Evolutionary conservation across 164 flowering plant genomes (phyloP).

Genomic region (Macadamia integrifolia): DNA sequence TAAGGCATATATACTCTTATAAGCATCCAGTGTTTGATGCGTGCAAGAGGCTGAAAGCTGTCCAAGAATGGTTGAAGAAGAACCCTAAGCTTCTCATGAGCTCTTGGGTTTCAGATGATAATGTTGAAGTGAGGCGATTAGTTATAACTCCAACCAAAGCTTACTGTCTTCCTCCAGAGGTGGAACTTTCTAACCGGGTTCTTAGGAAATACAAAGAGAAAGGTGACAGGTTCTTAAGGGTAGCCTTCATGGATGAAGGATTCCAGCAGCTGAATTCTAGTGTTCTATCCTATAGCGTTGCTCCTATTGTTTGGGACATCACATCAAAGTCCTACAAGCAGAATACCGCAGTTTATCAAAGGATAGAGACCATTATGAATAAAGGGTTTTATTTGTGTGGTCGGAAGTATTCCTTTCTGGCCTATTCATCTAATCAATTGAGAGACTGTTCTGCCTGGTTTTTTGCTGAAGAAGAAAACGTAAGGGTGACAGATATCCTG

Average conservation of each 20-base stretch:
- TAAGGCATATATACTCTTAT: conserved; percentile 56
- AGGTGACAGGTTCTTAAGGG: conserved; percentile 78
- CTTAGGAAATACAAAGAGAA: conserved; percentile 55
- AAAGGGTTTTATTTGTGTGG: conserved; percentile 80
- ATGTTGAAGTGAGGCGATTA: conserved; percentile 68
- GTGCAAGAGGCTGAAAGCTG: conserved; percentile 38
- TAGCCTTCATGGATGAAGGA: conserved; percentile 94
- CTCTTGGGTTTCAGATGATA: conserved; percentile 33
- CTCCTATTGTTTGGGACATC: conserved; percentile 61
- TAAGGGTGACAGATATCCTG: conserved; percentile 27
- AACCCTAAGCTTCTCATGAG: conserved; percentile 56
- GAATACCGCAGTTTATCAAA: conserved; percentile 53
- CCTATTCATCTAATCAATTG: conserved; percentile 86
- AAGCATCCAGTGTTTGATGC: conserved; percentile 64
- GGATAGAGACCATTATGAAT: conserved; percentile 47
- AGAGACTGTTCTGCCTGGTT: conserved; percentile 96
- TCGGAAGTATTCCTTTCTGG: conserved; percentile 74
- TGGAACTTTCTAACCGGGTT: conserved; percentile 94
- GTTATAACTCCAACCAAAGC: conserved; percentile 87
- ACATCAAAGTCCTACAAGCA: conserved; percentile 41
- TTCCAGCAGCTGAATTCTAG: conserved; percentile 51
- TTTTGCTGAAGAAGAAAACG: conserved; percentile 56
- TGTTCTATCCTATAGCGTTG: conserved; percentile 47
- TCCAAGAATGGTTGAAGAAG: conserved; percentile 61
- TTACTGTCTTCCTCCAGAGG: conserved; percentile 84